phyloP scores from a whole-genome alignment of 768 basidiomycete species.

The Tricholoma furcatifolium region DNA sequence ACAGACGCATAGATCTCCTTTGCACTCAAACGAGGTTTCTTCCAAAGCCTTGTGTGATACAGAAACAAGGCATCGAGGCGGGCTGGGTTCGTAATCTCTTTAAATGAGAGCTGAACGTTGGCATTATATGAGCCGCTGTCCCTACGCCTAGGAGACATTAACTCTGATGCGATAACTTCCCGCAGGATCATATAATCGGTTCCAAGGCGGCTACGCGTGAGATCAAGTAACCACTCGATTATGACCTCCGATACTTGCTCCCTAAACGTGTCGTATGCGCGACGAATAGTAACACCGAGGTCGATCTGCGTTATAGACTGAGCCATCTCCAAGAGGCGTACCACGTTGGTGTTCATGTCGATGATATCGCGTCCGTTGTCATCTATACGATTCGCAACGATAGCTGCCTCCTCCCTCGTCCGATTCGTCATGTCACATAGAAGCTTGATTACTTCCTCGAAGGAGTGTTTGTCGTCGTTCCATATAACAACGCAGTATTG shows the following conservation, averaged over 20 bases:
- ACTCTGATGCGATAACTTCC: conserved; percentile 69
- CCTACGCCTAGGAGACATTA: conserved; percentile 59
- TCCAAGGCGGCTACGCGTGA: conserved; percentile 70
- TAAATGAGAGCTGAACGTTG: conserved; percentile 33
- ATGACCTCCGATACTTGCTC: conserved; percentile 84
- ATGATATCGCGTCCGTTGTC: conserved; percentile 81
- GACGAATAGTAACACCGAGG: conserved; percentile 84
- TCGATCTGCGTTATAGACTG: conserved; percentile 84
- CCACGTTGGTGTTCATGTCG: conserved; percentile 60
- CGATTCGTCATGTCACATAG: conserved; percentile 56
- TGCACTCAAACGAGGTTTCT: conserved; percentile 72
- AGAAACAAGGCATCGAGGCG: conserved; percentile 75
- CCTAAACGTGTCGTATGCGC: conserved; percentile 84
- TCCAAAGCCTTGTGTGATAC: conserved; percentile 85
- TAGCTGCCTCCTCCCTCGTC: conserved; percentile 55
- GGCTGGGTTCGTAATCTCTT: conserved; percentile 50
- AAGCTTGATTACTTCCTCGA: conserved; percentile 80
- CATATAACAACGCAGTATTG: conserved; percentile 83
- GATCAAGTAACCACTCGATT: conserved; percentile 83
- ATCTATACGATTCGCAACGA: conserved; percentile 63
- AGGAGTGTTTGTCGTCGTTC: conserved; percentile 98
- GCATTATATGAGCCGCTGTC: conserved; percentile 46
- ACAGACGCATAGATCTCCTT: conserved; percentile 83
- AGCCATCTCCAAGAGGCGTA: conserved; percentile 70
- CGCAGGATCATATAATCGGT: conserved; percentile 65